Base-by-base conservation (phyloP, 148 eudicot species). In the Vaccinium corymbosum region DNA sequence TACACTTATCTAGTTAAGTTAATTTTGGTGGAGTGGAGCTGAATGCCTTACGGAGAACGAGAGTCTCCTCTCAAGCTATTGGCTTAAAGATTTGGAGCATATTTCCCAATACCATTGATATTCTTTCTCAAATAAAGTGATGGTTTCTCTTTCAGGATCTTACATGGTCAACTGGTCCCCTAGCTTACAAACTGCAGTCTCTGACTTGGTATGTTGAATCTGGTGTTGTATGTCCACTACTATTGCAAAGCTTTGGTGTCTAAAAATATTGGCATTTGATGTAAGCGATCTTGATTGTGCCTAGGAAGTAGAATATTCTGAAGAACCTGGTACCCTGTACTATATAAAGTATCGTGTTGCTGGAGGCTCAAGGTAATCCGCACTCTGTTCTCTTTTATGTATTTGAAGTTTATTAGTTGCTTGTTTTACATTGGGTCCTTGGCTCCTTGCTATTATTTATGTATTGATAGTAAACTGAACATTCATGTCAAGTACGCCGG, bases 81-180 rank as follows among this genome's bases (percentile, higher is more conserved):
- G 72, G 52, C 48, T 35, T 61, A 59, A 38, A 22, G 52, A 59
- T 59, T 42, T 80, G 12, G 2, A 14, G 52, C 29, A 22, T 46
- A 12, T 57, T 17, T 27, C 4, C 61, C 25, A 52, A 50, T 50
- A 1, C 59, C 8, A 11, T n/a, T 22, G 9, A 52, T 78, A 13
- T 3, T 14, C 66, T 29, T 79, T 32, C 20, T 79, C 73, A 79
- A 55, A 52, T 76, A 14, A 79, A 73, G 22, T 81, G 70, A 62
- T 25, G 5, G 57, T 85, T 61, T 66, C 48, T 86, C 72, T 93
- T 92, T 76, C 93, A 97, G 99, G 99, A 78, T 97, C 99, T 83
- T 97, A 97, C 89, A 91, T 97, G 98, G 99, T 97, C 85, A 97
- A 97, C 88, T 97, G 99, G 99, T 97, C 99, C 27, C 98, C 98